Conservation (phyloP, 2,329 filamentous ascomycete genomes). For the Orbilia brochopaga region DNA sequence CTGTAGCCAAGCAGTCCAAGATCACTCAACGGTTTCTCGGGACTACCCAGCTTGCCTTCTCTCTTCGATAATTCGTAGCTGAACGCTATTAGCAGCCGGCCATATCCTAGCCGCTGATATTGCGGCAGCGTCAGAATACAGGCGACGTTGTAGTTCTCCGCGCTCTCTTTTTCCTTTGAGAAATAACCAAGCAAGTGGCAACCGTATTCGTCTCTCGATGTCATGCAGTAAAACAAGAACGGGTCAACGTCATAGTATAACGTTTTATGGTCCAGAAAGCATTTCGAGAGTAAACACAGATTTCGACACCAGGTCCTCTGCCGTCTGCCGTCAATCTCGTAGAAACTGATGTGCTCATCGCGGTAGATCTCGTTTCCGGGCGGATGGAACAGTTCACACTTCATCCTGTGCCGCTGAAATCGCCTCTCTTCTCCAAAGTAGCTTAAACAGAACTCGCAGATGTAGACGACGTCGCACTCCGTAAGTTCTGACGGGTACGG, state of each 20-base stretch:
- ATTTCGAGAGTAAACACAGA: conserved; percentile 88
- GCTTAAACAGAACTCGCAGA: conserved; percentile 94
- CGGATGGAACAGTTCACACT: conserved; percentile 89
- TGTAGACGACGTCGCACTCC: conserved; percentile 87
- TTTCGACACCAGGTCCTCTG: conserved; percentile 98
- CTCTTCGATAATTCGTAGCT: conserved; percentile 96
- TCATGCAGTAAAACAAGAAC: conserved; percentile 99
- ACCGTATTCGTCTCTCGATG: conserved; percentile 82
- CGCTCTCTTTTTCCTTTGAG: conserved; percentile 96
- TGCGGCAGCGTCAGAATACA: conserved; percentile 97
- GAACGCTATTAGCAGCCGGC: conserved; percentile 91
- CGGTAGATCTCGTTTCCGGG: conserved; percentile 98
- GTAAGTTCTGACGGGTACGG: conserved; percentile 91
- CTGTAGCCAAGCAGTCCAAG: conserved; percentile 90
- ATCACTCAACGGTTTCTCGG: conserved; percentile 95
- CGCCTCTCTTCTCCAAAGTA: conserved; percentile 85
- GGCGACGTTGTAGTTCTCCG: conserved; percentile 95
- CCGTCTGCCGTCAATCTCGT: conserved; percentile 92
- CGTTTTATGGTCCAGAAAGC: conserved; percentile 97
- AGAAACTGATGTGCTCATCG: conserved; percentile 91
- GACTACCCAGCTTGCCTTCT: conserved; percentile 91
- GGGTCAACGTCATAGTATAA: conserved; percentile 99
- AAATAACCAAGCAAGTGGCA: conserved; percentile 99
- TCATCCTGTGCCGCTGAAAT: conserved; percentile 82
- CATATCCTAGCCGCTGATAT: conserved; percentile 93